Conservation (phyloP, 805 yeast genomes). For the Teunomyces kruisii region DNA sequence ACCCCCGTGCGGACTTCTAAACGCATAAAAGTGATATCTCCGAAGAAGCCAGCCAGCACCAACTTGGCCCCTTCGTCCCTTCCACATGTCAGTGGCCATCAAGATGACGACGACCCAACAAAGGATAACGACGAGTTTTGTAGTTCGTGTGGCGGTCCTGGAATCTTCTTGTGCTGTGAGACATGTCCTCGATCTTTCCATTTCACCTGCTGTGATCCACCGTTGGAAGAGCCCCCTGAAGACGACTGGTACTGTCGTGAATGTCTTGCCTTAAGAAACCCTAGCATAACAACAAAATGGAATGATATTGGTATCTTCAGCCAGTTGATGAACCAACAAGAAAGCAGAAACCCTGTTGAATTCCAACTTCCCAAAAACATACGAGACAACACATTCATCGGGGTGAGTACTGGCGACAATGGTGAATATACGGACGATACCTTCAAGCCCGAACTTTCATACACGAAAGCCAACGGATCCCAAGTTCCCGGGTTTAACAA, state of each 20-base stretch:
- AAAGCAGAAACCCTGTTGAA: conserved; percentile 47
- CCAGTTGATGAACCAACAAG: conserved; percentile 64
- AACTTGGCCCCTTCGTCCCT: conserved; percentile 23
- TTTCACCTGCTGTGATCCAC: conserved; percentile 89
- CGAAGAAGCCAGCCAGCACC: conserved; percentile 26
- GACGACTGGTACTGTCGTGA: conserved; percentile 89
- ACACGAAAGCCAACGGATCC: conserved; percentile 25
- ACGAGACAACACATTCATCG: conserved; percentile 64
- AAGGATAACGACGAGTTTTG: conserved; percentile 81
- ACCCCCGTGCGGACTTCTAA: conserved; percentile 2
- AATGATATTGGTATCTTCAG: conserved; percentile 49
- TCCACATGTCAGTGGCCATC: not conserved
- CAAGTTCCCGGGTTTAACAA: conserved; percentile 39
- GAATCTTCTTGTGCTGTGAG: conserved; percentile 90
- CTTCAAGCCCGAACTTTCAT: conserved; percentile 50
- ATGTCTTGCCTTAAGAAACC: conserved; percentile 52
- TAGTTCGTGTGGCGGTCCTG: conserved; percentile 85
- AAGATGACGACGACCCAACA: conserved; percentile 12
- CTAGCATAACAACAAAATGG: conserved; percentile 20
- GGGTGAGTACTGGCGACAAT: conserved; percentile 61
- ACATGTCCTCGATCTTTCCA: conserved; percentile 91
- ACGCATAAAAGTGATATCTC: conserved; percentile 29
- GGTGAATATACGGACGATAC: conserved; percentile 69
- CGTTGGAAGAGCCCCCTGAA: conserved; percentile 79
- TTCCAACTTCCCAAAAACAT: conserved; percentile 62